Evolutionary conservation across 169 alveolate genomes (phyloP), one percentile per base, ranked within the genome.

Genomic region (Cryptosporidium canis): DNA sequence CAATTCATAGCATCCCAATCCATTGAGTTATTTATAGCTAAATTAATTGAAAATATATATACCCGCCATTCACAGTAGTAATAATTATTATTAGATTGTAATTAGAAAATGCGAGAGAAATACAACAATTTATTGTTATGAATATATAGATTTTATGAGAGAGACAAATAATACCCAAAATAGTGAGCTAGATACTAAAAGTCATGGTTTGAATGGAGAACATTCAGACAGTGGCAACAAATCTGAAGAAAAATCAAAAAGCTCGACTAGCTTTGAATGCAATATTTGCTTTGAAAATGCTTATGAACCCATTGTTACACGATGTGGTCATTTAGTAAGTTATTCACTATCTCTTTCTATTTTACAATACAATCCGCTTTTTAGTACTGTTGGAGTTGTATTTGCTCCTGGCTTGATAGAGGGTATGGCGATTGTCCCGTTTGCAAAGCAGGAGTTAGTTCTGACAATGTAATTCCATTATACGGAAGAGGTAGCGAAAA

Each of bases 221-320:
- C 45, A 24, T 14, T 68, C 67, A 27, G 66, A 47, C 14, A 24
- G 47, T 2, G 5, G 14, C 47, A 18, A 29, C 1, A 48, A 45
- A 27, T 47, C 63, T 14, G 47, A 21, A 29, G 83, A 82, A 83
- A 58, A 51, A n/a, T 61, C 85, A 44, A 47, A 48, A 29, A 85
- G 55, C 45, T 53, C 21, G 48, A 67, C 94, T 64, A 92, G 92
- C 87, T 98, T 95, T 85, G 99, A 96, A 91, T 98, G 99, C 92
- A 96, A 96, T 82, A 97, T 98, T 21, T 98, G 99, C 82, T 94
- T 97, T 91, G 99, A 98, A 55, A 95, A 96, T 37, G 99, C 98
- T 24, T 93, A 94, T 47, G 99, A 98, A 58, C 99, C 99, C 4
- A 98, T 98, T 8, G 98, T 98, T 21, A 96, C 99, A 12, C 93